Conservation (phyloP, 2,329 filamentous ascomycete species). For the Alternaria gansuensis region DNA sequence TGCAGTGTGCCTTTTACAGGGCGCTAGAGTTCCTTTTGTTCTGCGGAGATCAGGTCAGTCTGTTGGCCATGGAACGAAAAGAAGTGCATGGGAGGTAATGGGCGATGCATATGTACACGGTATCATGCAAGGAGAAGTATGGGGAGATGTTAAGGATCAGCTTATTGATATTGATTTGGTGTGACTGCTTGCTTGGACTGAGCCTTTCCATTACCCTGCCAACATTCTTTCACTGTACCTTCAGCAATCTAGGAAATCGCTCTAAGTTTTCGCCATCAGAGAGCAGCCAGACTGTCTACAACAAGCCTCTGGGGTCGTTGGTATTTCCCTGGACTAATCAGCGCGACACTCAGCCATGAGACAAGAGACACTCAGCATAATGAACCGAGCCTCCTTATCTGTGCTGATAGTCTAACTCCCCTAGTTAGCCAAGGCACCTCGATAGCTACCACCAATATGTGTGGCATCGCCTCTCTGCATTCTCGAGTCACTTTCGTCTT, state of each 20-base stretch:
- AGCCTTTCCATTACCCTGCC: too few species aligned
- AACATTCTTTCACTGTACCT: too few species aligned
- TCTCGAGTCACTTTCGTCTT: background rate
- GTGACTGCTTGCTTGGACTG: background rate
- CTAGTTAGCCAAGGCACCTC: background rate
- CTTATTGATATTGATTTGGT: constrained; percentile 1
- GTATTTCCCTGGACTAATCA: background rate
- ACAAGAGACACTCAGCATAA: background rate
- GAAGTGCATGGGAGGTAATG: constrained; percentile 1
- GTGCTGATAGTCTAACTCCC: background rate
- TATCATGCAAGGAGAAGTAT: constrained; percentile 9
- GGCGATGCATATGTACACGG: constrained; percentile 12
- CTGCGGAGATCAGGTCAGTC: background rate
- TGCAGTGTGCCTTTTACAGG: background rate
- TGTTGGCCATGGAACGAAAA: background rate
- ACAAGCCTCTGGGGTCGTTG: background rate
- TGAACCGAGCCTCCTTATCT: background rate
- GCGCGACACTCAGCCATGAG: background rate
- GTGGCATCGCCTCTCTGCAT: background rate
- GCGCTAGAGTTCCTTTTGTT: background rate
- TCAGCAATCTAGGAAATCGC: background rate
- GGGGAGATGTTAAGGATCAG: constrained; percentile 6
- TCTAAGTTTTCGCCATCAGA: background rate
- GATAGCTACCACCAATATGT: background rate
- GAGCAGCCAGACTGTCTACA: too few species aligned